phyloP scores from a whole-genome alignment of 2,329 filamentous ascomycete genomes.

The Fusarium brachygibbosum region DNA sequence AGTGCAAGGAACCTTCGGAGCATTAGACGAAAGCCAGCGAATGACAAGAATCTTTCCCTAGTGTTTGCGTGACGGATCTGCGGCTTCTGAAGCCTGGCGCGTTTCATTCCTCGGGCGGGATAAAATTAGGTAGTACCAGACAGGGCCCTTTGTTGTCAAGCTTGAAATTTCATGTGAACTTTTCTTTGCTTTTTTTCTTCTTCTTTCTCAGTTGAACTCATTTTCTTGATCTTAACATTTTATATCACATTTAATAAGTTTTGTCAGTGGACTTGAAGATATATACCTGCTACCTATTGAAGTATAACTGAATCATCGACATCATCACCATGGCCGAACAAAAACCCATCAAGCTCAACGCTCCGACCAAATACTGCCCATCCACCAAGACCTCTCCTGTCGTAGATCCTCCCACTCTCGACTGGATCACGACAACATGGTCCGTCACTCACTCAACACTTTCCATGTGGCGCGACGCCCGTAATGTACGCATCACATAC shows the following conservation, averaged over 20 bases:
- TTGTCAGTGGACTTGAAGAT: not conserved
- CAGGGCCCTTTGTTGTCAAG: constrained; percentile 7
- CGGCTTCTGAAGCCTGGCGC: constrained; percentile 29
- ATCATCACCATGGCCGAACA: constrained; percentile 36
- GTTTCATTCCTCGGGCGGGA: constrained; percentile 35
- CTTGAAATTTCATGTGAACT: constrained; percentile 13
- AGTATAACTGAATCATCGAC: not conserved
- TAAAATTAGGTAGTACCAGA: constrained; percentile 30
- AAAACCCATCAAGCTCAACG: constrained; percentile 46
- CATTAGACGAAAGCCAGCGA: constrained; percentile 17
- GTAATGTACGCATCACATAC: constrained; percentile 87
- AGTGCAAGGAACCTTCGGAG: constrained; percentile 19
- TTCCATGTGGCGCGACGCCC: constrained; percentile 82
- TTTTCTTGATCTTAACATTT: not conserved
- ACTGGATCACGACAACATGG: constrained; percentile 77
- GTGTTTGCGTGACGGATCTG: constrained; percentile 17
- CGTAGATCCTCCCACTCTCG: constrained; percentile 61
- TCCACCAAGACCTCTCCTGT: constrained; percentile 45
- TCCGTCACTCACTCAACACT: constrained; percentile 81
- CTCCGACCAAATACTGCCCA: constrained; percentile 65
- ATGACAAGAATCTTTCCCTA: constrained; percentile 7
- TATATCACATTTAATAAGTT: not conserved
- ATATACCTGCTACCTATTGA: not conserved
- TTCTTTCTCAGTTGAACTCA: not conserved
- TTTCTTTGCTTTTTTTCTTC: constrained; percentile 1